Base-by-base conservation (phyloP, 2,329 filamentous ascomycete species). In the Penicillium sp. region DNA sequence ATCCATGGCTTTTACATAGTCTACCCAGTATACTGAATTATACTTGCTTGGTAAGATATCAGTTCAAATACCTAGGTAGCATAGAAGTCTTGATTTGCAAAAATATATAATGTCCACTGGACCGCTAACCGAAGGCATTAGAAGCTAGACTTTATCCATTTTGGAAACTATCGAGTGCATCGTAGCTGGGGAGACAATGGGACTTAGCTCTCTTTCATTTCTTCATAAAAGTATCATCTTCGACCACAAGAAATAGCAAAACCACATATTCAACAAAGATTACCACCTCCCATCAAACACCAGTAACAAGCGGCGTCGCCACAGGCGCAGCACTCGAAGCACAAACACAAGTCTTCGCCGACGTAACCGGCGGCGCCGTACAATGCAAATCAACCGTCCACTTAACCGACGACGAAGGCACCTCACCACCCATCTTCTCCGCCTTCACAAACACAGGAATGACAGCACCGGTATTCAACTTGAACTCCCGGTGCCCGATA, bases 391-490 rank as follows among this genome's bases (percentile, higher is more conserved):
- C 55, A 13, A 33, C 42, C 10, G 52, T 50, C 53, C 59, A 66
- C 16, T 61, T 22, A 20, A 48, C 36, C 11, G 50, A 45, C 3
- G 54, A 45, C 2, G 54, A 50, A 9, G 43, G 20, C 3, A 45
- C 18, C 14, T 28, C 28, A 18, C 40, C 41, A 22, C 28, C 18
- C 4, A 52, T 35, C 25, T 41, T 57, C 48, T 67, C 62, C 0
- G 66, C 69, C 49, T 64, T 69, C 4, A 76, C 64, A 39, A 75
- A 50, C 11, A 75, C 67, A 0, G 73, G 71, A 32, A 76, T 71
- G 14, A 74, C 66, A 6, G 63, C 67, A 3, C 72, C 73, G 0
- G 72, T 75, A 15, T 43, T 62, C 43, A 75, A 42, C 14, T 48
- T 55, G 45, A 75, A 76, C 10, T 52, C 28, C 6, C 67, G 56